Evolutionary conservation across 2,329 filamentous ascomycete genomes (phyloP), one percentile per base, ranked within the genome.

Genomic region (Penicillium thymicola): DNA sequence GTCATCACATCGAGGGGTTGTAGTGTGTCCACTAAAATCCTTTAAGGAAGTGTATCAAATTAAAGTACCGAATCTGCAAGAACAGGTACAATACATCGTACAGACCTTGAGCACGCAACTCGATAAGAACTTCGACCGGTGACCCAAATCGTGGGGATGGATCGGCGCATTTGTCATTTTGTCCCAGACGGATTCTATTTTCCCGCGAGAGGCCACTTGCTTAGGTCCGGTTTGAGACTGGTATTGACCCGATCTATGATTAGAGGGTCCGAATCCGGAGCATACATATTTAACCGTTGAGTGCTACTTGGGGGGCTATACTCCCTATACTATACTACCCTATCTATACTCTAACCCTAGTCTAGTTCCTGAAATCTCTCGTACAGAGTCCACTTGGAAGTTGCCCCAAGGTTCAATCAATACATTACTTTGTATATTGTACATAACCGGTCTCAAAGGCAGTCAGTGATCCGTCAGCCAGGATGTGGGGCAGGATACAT

Each of bases 141-240:
- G 67, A 69, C 65, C 64, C 57, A 62, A 66, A 65, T 64, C 67
- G 65, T 70, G 68, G 68, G 61, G 69, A 62, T 66, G 52, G 68
- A 71, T 71, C 69, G 65, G 68, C 70, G 54, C 54, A 68, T 71
- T 72, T 71, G 68, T 71, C 69, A 71, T 68, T 60, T 62, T 47
- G 14, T 54, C 59, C 59, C 61, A 65, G 65, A 65, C 70, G 70
- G 70, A 71, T 72, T 71, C 62, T 69, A 67, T 72, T 71, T 72
- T 72, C 68, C 70, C 69, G 70, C 58, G 32, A 37, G 38, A 37
- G 43, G 14, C 43, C 43, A 48, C 52, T 40, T 42, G 28, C 50
- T 44, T 54, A 55, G 48, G 38, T 59, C 59, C 56, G 56, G 60
- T 51, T 40, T 38, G 50, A 16, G 42, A 36, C 25, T 41, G 54